Evolutionary conservation across 2,329 filamentous ascomycete species (phyloP), one percentile per base, ranked within the genome.

Genomic region (Hypoxylon sp.): DNA sequence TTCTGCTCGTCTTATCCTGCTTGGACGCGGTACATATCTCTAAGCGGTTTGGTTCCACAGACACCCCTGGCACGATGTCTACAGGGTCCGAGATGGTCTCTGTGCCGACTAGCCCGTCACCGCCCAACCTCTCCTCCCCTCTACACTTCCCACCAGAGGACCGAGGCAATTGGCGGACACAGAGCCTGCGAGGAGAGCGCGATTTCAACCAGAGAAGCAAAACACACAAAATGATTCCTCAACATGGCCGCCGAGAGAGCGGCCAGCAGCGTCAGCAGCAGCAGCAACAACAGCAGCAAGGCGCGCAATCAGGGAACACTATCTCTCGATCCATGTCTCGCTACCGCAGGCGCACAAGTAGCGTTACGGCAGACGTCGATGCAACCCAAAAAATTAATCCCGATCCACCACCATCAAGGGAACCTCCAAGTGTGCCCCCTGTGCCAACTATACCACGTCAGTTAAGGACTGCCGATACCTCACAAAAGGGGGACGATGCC

Each of bases 261-360:
- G 66, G 65, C 31, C 63, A 48, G 11, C 52, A 55, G 11, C 53
- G 35, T 9, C 29, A 47, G 38, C 48, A 53, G 26, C 55, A n/a
- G n/a, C 63, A 48, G 11, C 52, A 55, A 10, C 53, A 40, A 9
- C 29, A 64, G 45, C 65, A 59, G 24, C 48, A 62, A 45, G 60
- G 43, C 24, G 40, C 62, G 41, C 29, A 58, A 55, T 56, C 64
- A n/a, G 61, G 59, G 23, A 72, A 66, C 58, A 65, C 67, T 62
- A 68, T 72, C 60, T 63, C 70, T 58, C 66, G 70, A 53, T 72
- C 70, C 52, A 73, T 72, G 71, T 73, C 71, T 66, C 69, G 71
- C 60, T 73, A 73, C 63, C 71, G 71, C 37, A 68, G 70, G 31
- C 68, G 67, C 31, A 56, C 65, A 29, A 55, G 66, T 62, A 70